phyloP scores from a whole-genome alignment of 2,329 filamentous ascomycete genomes.

The Incumbomyces lentus region DNA sequence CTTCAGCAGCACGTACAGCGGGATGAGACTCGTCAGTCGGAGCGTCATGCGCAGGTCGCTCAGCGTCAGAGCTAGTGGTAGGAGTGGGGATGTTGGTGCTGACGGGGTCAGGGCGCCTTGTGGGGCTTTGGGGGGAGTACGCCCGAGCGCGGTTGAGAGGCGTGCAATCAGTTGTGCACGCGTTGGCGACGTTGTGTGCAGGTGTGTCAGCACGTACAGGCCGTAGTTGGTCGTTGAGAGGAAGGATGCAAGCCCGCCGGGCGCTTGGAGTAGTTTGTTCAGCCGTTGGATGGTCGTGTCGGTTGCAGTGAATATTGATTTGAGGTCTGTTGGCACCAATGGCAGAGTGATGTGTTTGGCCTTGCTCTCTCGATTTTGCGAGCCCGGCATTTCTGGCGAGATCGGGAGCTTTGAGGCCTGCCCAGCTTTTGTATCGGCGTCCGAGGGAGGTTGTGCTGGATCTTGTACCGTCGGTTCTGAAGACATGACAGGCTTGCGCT shows the following conservation, averaged over 20 bases:
- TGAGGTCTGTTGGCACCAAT: not conserved
- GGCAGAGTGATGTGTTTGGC: slow-evolving; percentile 94
- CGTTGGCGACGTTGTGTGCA: slow-evolving; percentile 36
- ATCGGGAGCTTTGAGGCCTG: not conserved
- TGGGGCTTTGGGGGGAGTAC: slow-evolving; percentile 14
- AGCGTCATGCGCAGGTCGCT: slow-evolving; percentile 44
- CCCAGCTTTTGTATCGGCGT: not conserved
- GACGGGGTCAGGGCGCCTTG: slow-evolving; percentile 33
- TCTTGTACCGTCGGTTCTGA: not conserved
- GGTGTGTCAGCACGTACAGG: slow-evolving; percentile 50
- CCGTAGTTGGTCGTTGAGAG: slow-evolving; percentile 61
- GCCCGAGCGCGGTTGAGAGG: slow-evolving; percentile 15
- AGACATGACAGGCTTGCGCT: not conserved
- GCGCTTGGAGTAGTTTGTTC: slow-evolving; percentile 53
- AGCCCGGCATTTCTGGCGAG: slow-evolving; percentile 2
- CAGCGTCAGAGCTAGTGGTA: slow-evolving; percentile 42
- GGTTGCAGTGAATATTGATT: not conserved
- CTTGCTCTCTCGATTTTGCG: slow-evolving; percentile 61
- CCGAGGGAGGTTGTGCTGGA: slow-evolving; percentile 1
- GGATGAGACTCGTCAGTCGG: slow-evolving; percentile 53
- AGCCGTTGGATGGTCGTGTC: slow-evolving; percentile 1
- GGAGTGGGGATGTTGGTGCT: slow-evolving; percentile 36
- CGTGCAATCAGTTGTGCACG: slow-evolving; percentile 22
- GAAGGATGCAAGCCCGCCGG: slow-evolving; percentile 58
- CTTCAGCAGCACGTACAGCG: slow-evolving; percentile 72